These are phyloP conservation scores for Metschnikowia aberdeeniae DNA, from an alignment of 805 yeast genomes.

Conservation along the genomic window DNA sequence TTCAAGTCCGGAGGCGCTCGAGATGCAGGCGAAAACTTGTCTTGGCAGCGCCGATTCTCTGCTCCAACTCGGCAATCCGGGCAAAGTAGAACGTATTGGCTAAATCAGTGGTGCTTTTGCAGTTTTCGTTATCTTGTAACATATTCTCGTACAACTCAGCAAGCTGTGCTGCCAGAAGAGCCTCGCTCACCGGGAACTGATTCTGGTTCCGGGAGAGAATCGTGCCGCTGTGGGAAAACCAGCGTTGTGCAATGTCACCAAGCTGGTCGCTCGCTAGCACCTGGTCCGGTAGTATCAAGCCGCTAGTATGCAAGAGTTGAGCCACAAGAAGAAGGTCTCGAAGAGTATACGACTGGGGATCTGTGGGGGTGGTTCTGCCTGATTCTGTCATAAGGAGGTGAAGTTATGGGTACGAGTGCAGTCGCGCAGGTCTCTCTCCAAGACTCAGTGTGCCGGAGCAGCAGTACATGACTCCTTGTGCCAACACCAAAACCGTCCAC, in stretches of 20 bases:
- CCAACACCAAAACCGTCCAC: background rate
- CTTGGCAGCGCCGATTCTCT: conserved; percentile 22
- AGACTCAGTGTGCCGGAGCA: conserved; percentile 4
- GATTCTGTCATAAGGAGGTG: background rate
- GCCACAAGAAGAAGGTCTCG: conserved; percentile 35
- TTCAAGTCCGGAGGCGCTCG: background rate
- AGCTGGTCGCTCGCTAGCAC: conserved; percentile 19
- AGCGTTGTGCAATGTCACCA: conserved; percentile 21
- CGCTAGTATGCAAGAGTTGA: conserved; percentile 35
- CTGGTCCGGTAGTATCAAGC: conserved; percentile 23
- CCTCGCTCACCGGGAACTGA: conserved; percentile 12
- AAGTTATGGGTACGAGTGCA: background rate
- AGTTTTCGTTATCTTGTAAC: conserved; percentile 21
- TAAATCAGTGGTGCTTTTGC: conserved; percentile 34
- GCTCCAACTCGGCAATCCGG: conserved; percentile 32
- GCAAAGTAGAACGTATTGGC: conserved; percentile 34
- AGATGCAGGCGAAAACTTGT: conserved; percentile 4
- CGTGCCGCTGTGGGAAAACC: conserved; percentile 30
- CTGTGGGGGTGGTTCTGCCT: conserved; percentile 5
- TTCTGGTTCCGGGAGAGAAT: conserved; percentile 20
- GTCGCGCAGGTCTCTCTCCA: conserved; percentile 2
- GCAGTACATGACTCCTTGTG: conserved; percentile 4
- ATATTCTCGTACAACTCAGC: conserved; percentile 25
- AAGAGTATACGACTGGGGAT: conserved; percentile 17
- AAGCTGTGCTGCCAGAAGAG: conserved; percentile 21